These are phyloP conservation scores for Hyphochytrium catenoides DNA, from an alignment of 352 stramenopile species.

Conservation along the genomic window DNA sequence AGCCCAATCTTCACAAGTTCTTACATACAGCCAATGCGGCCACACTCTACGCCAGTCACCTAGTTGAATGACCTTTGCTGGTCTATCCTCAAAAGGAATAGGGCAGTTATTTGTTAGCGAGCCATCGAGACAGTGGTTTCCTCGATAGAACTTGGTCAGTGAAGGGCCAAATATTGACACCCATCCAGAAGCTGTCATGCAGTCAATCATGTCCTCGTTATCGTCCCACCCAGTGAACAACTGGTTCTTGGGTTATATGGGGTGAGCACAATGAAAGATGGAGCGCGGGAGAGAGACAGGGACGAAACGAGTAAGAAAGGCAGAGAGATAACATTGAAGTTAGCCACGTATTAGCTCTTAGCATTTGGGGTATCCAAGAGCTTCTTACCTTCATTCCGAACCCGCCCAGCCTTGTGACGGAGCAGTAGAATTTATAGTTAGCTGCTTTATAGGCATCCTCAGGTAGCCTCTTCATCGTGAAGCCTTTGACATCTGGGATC, in stretches of 20 bases:
- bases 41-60: constrained; percentile 51
- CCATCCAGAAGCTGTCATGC: constrained; percentile 41
- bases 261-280: too few relatives aligned
- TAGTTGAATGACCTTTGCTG: constrained; percentile 52
- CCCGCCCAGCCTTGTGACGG: constrained; percentile 42
- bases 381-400: constrained; percentile 5
- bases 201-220: constrained; percentile 55
- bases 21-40: constrained; percentile 42
- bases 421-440: constrained; percentile 46
- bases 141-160: constrained; percentile 27
- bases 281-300: too few relatives aligned
- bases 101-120: constrained; percentile 39
- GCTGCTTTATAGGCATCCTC: constrained; percentile 27
- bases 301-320: constrained; percentile 7
- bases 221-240: constrained; percentile 32
- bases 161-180: constrained; percentile 42
- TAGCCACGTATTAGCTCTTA: background rate
- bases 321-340: background rate
- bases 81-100: constrained; percentile 20
- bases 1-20: constrained; percentile 39
- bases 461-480: constrained; percentile 28
- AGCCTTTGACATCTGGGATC: constrained; percentile 39
- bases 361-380: background rate
- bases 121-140: constrained; percentile 39
- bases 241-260: constrained; percentile 41